Evolutionary conservation across 305 asterid genomes (phyloP).

Genomic region (Fraxinus paxiana): DNA sequence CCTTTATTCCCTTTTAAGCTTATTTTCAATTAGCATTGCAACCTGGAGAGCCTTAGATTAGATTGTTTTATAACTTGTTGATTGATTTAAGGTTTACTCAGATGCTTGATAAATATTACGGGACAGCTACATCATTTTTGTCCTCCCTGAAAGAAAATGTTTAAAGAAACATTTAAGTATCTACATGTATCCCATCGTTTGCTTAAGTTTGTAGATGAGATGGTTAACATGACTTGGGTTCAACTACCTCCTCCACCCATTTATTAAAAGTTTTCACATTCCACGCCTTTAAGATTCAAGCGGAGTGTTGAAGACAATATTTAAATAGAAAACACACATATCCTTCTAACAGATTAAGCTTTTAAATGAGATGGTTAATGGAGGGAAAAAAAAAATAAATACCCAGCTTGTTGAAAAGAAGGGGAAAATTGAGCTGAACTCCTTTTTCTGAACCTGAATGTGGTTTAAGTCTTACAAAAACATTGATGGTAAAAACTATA

Average conservation of each 20-base stretch:
- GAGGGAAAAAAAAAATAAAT: background rate
- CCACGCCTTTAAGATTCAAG: background rate
- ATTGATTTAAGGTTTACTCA: background rate
- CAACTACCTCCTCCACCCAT: background rate
- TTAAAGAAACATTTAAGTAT: background rate
- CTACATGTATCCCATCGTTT: background rate
- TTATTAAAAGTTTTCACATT: background rate
- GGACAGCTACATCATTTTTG: background rate
- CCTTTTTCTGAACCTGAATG: background rate
- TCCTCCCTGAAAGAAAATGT: background rate
- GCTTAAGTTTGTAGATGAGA: background rate
- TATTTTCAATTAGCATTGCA: slow-evolving; percentile 14
- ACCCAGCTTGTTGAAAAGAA: background rate
- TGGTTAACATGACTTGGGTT: background rate
- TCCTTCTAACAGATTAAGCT: background rate
- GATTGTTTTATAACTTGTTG: background rate
- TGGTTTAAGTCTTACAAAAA: background rate
- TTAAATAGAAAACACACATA: background rate
- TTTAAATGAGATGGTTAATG: background rate
- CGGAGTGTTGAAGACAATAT: background rate
- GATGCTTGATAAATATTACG: background rate
- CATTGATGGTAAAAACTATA: background rate
- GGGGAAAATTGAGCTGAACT: background rate
- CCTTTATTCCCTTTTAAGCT: slow-evolving; percentile 18
- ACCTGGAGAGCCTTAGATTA: background rate